Evolutionary conservation across 768 basidiomycete species (phyloP), one percentile per base, ranked within the genome.

Genomic region (Termitomyces bulborhizus): DNA sequence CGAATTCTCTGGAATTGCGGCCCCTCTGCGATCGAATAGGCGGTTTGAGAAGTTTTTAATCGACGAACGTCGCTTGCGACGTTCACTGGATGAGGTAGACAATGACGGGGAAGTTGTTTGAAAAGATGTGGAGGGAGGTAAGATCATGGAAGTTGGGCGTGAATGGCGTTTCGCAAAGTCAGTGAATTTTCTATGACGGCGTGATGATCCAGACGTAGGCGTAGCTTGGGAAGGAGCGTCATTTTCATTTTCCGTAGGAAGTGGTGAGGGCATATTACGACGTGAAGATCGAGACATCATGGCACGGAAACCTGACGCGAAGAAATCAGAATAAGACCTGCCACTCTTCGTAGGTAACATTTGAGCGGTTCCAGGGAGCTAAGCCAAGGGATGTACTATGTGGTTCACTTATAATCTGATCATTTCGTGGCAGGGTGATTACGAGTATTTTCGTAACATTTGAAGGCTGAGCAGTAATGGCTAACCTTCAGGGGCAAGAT

Each of bases 261-360:
- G 27, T 32, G 48, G 29, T 40, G 57, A 4, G 15, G 58, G 26
- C 41, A 52, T 51, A 44, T 26, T 46, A 26, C 40, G 56, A 32
- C 44, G 45, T 34, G 29, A 39, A 8, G 56, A 45, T 34, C 63
- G 64, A 44, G 64, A 66, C 21, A 71, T 66, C 57, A 76, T 71
- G 39, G 71, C 72, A 47, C 72, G 72, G 44, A 77, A 72, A 7
- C 78, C 78, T 42, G 75, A 76, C 27, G 71, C 67, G 63, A 79
- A 78, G 67, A 79, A 76, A 37, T 77, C 76, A 16, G 77, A 78
- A 63, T 78, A 78, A 46, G 59, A 61, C 57, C 64, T 64, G 54
- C 60, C 63, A 53, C 59, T 61, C 60, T 58, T 62, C 45, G 57
- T 60, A 27, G 55, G 52, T 46, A 65, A 57, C 58, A 57, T 61